Base-by-base conservation (phyloP, 2,329 filamentous ascomycete species). In the Fusarium bactridioides region DNA sequence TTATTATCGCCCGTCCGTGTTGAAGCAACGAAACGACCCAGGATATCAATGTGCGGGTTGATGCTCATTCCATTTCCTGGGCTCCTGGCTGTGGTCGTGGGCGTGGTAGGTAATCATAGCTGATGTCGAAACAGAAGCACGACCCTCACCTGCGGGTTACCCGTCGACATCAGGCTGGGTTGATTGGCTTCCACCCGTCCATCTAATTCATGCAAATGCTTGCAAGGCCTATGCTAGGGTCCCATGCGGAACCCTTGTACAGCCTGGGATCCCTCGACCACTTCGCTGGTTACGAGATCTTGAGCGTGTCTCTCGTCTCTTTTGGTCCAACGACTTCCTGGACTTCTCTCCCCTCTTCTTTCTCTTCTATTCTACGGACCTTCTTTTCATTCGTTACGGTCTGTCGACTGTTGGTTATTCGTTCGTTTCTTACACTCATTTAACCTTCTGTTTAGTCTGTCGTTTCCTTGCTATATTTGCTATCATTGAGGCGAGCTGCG, bases 81-180 rank as follows among this genome's bases (percentile, higher is more conserved):
- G 50, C 57, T 73, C 70, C 63, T 71, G 35, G 62, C 57, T 58
- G 31, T 60, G 45, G 62, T 40, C 63, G 37, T 60, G 31, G 31
- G 31, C 31, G 31, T 33, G 31, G 31, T 33, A 33, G 44, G 29
- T 25, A 62, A 68, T 68, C 47, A 54, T 62, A 64, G 74, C 61
- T 77, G 71, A 76, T 77, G 69, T 72, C 67, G 74, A 77, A 77
- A 77, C 71, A 73, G 63, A 76, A 75, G 73, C 71, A 71, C 53
- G 62, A 54, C 59, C 64, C 65, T 25, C 60, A 54, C 40, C 50
- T 45, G 69, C 63, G 71, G 71, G 51, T 55, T 66, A 70, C 63
- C 71, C 69, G 73, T 57, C 51, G 44, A 47, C 63, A 37, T 58
- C 44, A 44, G 38, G 19, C 53, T 29, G 47, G 29, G 21, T 27